Evolutionary conservation across 306 rosid species (phyloP).

Genomic region (Oxytropis ochrocephala): DNA sequence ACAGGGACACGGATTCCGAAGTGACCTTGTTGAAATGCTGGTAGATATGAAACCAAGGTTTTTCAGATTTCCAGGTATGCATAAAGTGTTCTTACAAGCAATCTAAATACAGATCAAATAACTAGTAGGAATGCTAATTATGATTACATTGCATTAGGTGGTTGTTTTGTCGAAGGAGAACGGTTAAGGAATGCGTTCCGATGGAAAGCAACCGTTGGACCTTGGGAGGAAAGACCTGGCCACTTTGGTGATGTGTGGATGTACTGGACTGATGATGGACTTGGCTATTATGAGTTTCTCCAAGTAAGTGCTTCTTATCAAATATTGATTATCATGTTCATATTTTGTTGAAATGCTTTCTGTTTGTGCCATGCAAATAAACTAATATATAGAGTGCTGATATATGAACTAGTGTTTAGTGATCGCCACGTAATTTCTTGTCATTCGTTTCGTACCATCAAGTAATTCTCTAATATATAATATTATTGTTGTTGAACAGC

Average conservation of each 20-base stretch:
- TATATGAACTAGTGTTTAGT: too few species aligned
- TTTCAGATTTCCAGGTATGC: conserved; percentile 84
- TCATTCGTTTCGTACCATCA: too few species aligned
- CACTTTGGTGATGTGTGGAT: conserved; percentile 99
- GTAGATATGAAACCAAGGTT: conserved; percentile 59
- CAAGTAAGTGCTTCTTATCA: conserved; percentile 46
- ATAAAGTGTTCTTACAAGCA: background rate
- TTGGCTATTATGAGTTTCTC: conserved; percentile 92
- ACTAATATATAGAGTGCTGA: conserved; percentile 5
- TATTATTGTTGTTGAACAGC: conserved; percentile 48
- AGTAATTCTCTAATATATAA: conserved; percentile 2
- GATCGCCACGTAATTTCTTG: too few species aligned
- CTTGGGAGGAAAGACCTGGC: conserved; percentile 98
- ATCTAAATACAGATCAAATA: background rate
- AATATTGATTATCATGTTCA: background rate
- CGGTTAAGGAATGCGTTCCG: conserved; percentile 97
- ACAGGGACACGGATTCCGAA: conserved; percentile 89
- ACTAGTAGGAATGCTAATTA: conserved; percentile 4
- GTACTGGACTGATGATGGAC: conserved; percentile 98
- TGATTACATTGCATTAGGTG: conserved; percentile 35
- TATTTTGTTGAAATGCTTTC: background rate
- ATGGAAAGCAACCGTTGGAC: conserved; percentile 80
- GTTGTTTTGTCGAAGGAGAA: conserved; percentile 95
- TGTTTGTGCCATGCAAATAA: background rate
- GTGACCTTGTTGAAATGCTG: conserved; percentile 58